These are phyloP conservation scores for Tritrichomonas foetus DNA, from an alignment of 208 protist species.

Conservation along the genomic window DNA sequence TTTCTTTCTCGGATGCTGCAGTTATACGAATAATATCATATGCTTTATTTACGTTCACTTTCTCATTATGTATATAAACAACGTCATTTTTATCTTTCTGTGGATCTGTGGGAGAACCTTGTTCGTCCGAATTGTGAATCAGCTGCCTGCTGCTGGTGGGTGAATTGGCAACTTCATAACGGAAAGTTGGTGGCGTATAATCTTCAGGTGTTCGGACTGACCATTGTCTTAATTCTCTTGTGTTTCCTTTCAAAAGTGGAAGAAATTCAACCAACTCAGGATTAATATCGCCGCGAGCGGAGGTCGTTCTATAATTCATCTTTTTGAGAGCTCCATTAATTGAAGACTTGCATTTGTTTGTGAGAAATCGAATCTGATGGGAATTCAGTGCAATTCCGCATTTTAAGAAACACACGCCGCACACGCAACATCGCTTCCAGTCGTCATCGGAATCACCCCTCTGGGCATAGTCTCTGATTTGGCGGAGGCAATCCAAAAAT, in stretches of 20 bases:
- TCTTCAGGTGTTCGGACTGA: neutral
- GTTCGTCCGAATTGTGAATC: no score
- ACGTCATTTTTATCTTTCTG: no score
- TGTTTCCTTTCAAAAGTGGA: neutral
- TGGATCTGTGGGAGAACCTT: no score
- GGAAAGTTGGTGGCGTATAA: no score
- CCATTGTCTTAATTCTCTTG: neutral
- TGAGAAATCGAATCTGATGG: neutral
- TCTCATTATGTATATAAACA: no score
- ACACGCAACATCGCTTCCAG: neutral
- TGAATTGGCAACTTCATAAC: no score
- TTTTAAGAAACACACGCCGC: neutral
- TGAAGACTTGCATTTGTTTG: constrained; percentile 10
- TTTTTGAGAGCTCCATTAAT: constrained; percentile 8
- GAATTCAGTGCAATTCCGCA: constrained; percentile 10
- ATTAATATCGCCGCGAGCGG: no score
- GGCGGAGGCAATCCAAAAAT: neutral
- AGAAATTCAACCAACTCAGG: neutral
- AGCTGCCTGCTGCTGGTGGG: no score
- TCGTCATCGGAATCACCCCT: neutral
- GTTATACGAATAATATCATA: no score
- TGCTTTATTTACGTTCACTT: no score
- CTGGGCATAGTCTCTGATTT: neutral
- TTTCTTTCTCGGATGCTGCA: no score
- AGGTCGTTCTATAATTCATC: neutral